phyloP scores from a whole-genome alignment of 2,329 filamentous ascomycete genomes.

The Monilinia fructicola region DNA sequence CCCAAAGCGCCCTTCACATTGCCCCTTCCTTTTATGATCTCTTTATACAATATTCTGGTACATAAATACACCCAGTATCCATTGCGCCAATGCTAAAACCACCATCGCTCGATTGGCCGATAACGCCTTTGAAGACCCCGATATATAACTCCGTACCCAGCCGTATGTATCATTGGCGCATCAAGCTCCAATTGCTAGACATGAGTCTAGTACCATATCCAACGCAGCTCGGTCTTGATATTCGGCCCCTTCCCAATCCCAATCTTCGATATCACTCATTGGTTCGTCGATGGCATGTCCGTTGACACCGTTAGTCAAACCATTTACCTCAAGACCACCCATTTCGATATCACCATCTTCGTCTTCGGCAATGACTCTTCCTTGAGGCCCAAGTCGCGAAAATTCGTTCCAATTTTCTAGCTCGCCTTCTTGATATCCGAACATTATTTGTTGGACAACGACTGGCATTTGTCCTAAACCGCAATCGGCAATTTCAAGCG shows the following conservation, averaged over 20 bases:
- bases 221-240: slow-evolving; percentile 52
- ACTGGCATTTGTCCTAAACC: slow-evolving; percentile 77
- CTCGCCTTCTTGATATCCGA: slow-evolving; percentile 73
- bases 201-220: slow-evolving; percentile 51
- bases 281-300: slow-evolving; percentile 50
- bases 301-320: slow-evolving; percentile 21
- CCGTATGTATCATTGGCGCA: slow-evolving; percentile 15
- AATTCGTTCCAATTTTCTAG: slow-evolving; percentile 66
- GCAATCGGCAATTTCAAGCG: slow-evolving; percentile 72
- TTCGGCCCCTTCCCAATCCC: slow-evolving; percentile 63
- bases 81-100: slow-evolving; percentile 29
- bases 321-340: slow-evolving; percentile 44
- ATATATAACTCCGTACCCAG: slow-evolving; percentile 29
- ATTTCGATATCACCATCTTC: slow-evolving; percentile 42
- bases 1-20: slow-evolving; percentile 27
- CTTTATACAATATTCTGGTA: slow-evolving; percentile 32
- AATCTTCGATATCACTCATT: slow-evolving; percentile 59
- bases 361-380: slow-evolving; percentile 39
- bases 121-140: slow-evolving; percentile 27
- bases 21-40: slow-evolving; percentile 24
- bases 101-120: neutral
- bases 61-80: slow-evolving; percentile 25
- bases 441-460: slow-evolving; percentile 67
- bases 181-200: slow-evolving; percentile 39
- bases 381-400: slow-evolving; percentile 43